Percentiles rank a stretch among this genome's conserved stretches.
Evolutionary conservation across 805 yeast species (phyloP).

Genomic region (Metschnikowia drakensbergensis): DNA sequence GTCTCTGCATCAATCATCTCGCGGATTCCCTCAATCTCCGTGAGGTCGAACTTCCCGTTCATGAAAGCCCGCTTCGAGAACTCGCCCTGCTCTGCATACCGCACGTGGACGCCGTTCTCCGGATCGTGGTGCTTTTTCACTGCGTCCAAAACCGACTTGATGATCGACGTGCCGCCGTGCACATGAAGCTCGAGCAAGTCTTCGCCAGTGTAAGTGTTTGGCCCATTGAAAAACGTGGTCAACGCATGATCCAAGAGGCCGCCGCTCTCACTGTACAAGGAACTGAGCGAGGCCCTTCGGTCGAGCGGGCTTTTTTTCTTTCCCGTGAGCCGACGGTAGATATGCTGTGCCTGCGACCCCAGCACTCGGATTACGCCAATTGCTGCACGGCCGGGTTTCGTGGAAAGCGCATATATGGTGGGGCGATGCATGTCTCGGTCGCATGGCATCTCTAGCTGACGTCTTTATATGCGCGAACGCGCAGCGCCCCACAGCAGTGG

Average conservation of each 20-base stretch:
- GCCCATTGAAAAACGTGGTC: conserved; percentile 62
- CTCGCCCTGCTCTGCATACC: conserved; percentile 93
- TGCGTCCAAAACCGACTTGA: conserved; percentile 61
- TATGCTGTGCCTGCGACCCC: conserved; percentile 56
- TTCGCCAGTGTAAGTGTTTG: conserved; percentile 88
- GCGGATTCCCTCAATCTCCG: conserved; percentile 86
- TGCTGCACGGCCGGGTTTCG: conserved; percentile 78
- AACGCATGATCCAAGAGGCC: conserved; percentile 73
- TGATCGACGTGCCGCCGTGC: conserved; percentile 91
- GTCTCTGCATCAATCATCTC: conserved; percentile 93
- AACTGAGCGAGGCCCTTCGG: conserved; percentile 57
- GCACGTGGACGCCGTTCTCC: conserved; percentile 36
- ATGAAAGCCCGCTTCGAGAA: conserved; percentile 83
- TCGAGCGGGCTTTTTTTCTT: conserved; percentile 36
- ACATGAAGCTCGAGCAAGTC: conserved; percentile 84
- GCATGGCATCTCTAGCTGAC: background rate
- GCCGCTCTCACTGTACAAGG: conserved; percentile 44
- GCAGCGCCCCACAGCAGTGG: background rate
- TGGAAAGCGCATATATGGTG: conserved; percentile 88
- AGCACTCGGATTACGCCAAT: conserved; percentile 81
- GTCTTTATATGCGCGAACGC: background rate
- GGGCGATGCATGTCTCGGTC: conserved; percentile 31
- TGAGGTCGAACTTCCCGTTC: conserved; percentile 78
- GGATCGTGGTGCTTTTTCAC: conserved; percentile 52
- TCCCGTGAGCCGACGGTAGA: conserved; percentile 47